Base-by-base conservation (phyloP, 2,329 filamentous ascomycete species). In the Exophiala dermatitidis region DNA sequence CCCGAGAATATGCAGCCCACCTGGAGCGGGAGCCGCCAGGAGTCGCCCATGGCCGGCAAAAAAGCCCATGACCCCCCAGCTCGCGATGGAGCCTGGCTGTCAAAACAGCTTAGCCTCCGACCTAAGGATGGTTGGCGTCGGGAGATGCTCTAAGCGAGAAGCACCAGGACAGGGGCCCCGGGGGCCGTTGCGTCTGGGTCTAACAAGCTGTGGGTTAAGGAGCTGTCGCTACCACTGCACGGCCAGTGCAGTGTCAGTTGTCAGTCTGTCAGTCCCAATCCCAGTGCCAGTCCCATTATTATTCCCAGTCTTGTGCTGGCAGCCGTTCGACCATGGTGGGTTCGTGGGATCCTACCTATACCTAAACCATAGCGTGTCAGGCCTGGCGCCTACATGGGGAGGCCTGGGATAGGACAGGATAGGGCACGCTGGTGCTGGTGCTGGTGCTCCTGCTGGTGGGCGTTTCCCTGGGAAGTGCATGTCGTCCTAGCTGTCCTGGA, bases 131-230 rank as follows among this genome's bases (percentile, higher is more conserved):
- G 56, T 50, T 60, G 55, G 59, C 56, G 59, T 48, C 59, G 59
- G 59, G 59, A 61, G 54, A 59, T 56, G 54, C 57, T 56, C 54
- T 61, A 61, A 61, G 59, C 59, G 59, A 61, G 58, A 58, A 53
- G 53, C 58, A 52, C 54, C 49, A 51, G 50, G 58, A 59, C 53
- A 46, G 36, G 53, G 57, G 48, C 41, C 45, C 52, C 48, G 51
- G 50, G 57, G 6, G 10, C 36, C 36, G 38, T 28, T 26, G 38
- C 28, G 38, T 28, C 38, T 19, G 46, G 19, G 42, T 28, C 45
- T 46, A 31, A 40, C 37, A 40, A 47, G 40, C 52, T 50, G 40
- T 38, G 46, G 48, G 36, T 38, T 40, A 45, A 42, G 40, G 33
- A 46, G 42, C 34, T 30, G 34, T 19, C 19, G 19, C 19, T 19